Evolutionary conservation across 169 alveolate species (phyloP), one percentile per base, ranked within the genome.

Genomic region (Cyclospora cayetanensis): DNA sequence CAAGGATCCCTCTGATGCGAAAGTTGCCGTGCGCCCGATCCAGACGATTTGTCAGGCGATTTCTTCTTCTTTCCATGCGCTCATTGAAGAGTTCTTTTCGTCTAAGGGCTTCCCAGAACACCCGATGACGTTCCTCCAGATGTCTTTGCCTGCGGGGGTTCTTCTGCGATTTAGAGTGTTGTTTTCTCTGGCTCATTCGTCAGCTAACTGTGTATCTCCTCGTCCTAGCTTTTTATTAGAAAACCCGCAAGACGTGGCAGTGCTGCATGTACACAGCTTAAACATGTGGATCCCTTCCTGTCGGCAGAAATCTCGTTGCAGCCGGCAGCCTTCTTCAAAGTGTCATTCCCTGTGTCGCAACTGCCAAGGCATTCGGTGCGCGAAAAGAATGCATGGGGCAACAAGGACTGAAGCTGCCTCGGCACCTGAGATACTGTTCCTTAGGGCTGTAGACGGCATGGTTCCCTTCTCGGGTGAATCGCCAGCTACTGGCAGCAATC

Each of bases 281-380:
- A 80, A 80, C 60, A 22, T 50, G 76, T 80, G 90, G 90, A 76
- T 80, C 72, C 90, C 90, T 22, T 34, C 90, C 0, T 80, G 90
- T 55, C 18, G n/a, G n/a, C n/a, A n/a, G n/a, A n/a, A n/a, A n/a
- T n/a, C n/a, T n/a, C n/a, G n/a, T n/a, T n/a, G n/a, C n/a, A n/a
- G n/a, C n/a, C n/a, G n/a, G n/a, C n/a, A n/a, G n/a, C n/a, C n/a
- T n/a, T n/a, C n/a, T n/a, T n/a, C n/a, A n/a, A n/a, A n/a, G n/a
- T n/a, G n/a, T n/a, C n/a, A n/a, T n/a, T n/a, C n/a, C n/a, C 4
- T 4, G 0, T 80, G 90, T 37, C 4, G 55, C 42, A 31, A 55
- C n/a, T 80, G 90, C 22, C 90, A 80, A 41, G 90, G 76, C 39
- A 15, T 80, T 4, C 76, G 77, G 9, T 80, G 90, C 39, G 90